phyloP scores from a whole-genome alignment of 164 flowering plant species.

The Magnolia changhungtana region DNA sequence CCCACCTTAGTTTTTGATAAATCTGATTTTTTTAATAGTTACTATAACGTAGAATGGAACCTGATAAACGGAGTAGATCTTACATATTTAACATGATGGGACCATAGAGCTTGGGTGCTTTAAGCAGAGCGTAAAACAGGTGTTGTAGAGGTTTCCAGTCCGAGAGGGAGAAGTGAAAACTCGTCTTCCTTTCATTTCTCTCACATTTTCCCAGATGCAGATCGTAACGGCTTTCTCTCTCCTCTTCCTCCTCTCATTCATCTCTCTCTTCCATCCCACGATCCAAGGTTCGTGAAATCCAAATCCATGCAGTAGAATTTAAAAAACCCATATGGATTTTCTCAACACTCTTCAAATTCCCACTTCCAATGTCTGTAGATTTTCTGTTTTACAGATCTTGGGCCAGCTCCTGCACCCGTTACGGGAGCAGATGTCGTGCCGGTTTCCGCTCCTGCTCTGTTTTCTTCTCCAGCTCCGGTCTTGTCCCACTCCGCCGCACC shows the following conservation, averaged over 20 bases:
- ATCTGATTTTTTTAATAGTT: too few relatives aligned
- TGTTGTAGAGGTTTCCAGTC: too few relatives aligned
- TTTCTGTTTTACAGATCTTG: conserved; percentile 8
- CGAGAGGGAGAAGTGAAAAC: background rate
- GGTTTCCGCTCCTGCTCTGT: background rate
- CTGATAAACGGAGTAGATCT: too few relatives aligned
- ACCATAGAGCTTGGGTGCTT: too few relatives aligned
- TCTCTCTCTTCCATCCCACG: conserved; percentile 3
- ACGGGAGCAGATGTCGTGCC: conserved; percentile 3
- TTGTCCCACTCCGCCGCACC: conserved; percentile 3
- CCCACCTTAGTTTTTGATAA: too few relatives aligned
- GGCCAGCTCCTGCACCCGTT: conserved; percentile 16
- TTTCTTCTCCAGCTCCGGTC: background rate
- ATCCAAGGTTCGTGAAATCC: conserved; percentile 13
- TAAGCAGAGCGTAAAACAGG: too few relatives aligned
- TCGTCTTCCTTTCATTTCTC: background rate
- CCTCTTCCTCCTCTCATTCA: conserved; percentile 10
- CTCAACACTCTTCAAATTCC: too few relatives aligned
- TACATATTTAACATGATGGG: too few relatives aligned
- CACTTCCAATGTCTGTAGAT: background rate
- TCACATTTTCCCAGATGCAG: conserved; percentile 12
- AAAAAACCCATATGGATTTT: conserved; percentile 5
- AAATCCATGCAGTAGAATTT: background rate
- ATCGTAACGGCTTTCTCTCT: conserved; percentile 5
- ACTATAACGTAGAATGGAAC: too few relatives aligned